Evolutionary conservation across 768 basidiomycete species (phyloP), one percentile per base, ranked within the genome.

Genomic region (Mycena vulgaris): DNA sequence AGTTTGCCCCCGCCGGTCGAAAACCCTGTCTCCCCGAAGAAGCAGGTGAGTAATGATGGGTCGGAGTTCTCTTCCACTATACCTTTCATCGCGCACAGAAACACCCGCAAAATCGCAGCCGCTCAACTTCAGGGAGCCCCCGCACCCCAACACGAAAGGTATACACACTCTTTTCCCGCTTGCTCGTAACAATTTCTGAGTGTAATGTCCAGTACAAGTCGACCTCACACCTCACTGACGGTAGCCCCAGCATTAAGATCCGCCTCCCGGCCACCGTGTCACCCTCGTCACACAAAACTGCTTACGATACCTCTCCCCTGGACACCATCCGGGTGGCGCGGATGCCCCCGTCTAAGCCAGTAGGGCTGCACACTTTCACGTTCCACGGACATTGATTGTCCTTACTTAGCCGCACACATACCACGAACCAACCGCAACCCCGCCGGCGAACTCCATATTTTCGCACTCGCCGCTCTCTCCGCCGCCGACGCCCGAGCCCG

Each of bases 401-500:
- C 42, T 45, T 17, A 52, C 23, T 33, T 48, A 11, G 25, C 3
- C 14, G 8, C 11, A 52, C 19, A 48, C 48, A 1, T 19, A 23
- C 30, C 16, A 0, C n/a, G 30, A 64, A 27, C 21, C 14, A 14
- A 33, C 55, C 6, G 3, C 11, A 21, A 11, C 28, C 2, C 42
- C 52, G 30, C 52, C n/a, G 25, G 10, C 30, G 16, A 13, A 37
- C 33, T 25, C 53, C 47, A 21, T 37, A 10, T 37, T 25, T 13
- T 35, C 53, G n/a, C n/a, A 23, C n/a, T 49, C 65, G 3, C 65
- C 65, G 2, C 21, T 67, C 8, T 51, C 66, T 14, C 66, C 66
- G 14, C 58, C 66, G 8, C 58, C 21, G 37, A 67, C 66, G 1
- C 66, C 66, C 11, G 66, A 67, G 66, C 66, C 30, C 31, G 58